A percentile compares a stretch with the other conserved stretches of the same genome.
These are phyloP conservation scores for Asterionellopsis glacialis DNA, from an alignment of 108 stramenopile genomes.

Conservation along the genomic window DNA sequence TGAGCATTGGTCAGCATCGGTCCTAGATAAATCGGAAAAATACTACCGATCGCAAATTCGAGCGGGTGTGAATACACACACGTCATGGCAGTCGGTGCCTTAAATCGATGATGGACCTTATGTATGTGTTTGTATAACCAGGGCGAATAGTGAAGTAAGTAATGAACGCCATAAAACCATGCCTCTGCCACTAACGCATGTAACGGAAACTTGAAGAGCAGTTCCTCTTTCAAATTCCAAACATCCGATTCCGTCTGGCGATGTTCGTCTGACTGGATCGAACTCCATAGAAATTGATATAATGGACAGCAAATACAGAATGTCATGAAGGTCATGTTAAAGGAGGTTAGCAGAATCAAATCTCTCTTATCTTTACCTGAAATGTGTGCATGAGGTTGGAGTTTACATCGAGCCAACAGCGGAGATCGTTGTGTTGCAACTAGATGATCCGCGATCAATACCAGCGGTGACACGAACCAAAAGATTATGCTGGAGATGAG, in stretches of 20 bases:
- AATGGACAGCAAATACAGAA: not conserved
- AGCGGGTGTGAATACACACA: constrained; percentile 25
- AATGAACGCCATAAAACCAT: no score
- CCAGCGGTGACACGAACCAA: no score
- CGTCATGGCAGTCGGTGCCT: constrained; percentile 15
- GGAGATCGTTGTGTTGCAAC: no score
- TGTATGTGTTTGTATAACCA: constrained; percentile 15
- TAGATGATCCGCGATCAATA: no score
- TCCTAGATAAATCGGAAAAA: constrained; percentile 3
- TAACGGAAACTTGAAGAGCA: no score
- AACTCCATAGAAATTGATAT: no score
- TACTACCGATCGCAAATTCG: constrained; percentile 19
- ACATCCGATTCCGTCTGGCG: no score
- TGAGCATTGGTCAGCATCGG: constrained; percentile 17
- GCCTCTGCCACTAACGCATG: no score
- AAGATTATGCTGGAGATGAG: no score
- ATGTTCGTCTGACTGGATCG: no score
- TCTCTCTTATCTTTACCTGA: constrained; percentile 5
- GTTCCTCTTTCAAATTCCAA: no score
- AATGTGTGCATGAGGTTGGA: not conserved
- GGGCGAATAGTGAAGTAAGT: constrained; percentile 9
- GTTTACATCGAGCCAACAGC: no score
- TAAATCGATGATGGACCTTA: constrained; percentile 20
- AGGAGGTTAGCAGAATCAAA: constrained; percentile 5
- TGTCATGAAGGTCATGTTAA: constrained; percentile 15